Base-by-base conservation (phyloP, 2,329 filamentous ascomycete species). In the Alternaria rosae region DNA sequence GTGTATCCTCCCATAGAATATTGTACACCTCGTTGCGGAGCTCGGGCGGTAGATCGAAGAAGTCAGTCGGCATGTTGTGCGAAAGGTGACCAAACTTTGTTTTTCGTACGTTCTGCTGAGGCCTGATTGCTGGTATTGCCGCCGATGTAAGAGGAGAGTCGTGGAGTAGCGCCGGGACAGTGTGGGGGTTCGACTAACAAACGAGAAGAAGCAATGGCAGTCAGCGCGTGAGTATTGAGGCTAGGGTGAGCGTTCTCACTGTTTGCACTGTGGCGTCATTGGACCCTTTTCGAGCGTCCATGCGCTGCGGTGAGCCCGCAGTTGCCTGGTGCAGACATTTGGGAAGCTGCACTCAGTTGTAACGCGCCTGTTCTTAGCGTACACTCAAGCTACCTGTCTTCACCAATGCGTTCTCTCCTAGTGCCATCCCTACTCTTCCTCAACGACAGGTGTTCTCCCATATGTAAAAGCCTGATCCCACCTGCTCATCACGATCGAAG, bases 1-100 rank as follows among this genome's bases (percentile, higher is more conserved):
- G 35, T 20, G 13, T 50, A 35, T 50, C 13, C 28, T 23, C 4
- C 47, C 42, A 64, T 4, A 66, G 41, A 8, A 44, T 10, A 20
- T 60, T 35, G 43, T 66, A 62, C 5, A 66, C 52, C 8, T 54
- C 45, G 50, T 64, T 53, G 50, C 64, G 55, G 17, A 68, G 54
- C 23, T 65, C 61, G 50, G 50, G 54, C 3, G 61, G 64, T 20
- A 68, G 41, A 32, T 58, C 41, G 23, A 66, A 50, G 38, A 64
- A 45, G 13, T 54, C 32, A 5, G 30, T 21, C 12, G 57, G 35
- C 59, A 65, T 61, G 47, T 7, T 12, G 17, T 13, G 44, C 35
- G 43, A 20, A 10, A 43, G 25, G n/a, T 47, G 53, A 20, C 12
- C 13, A n/a, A 26, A 23, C 13, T 51, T 51, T 35, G 20, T 38